Evolutionary conservation across 2,329 filamentous ascomycete species (phyloP).

Genomic region (Xylaria sp.): DNA sequence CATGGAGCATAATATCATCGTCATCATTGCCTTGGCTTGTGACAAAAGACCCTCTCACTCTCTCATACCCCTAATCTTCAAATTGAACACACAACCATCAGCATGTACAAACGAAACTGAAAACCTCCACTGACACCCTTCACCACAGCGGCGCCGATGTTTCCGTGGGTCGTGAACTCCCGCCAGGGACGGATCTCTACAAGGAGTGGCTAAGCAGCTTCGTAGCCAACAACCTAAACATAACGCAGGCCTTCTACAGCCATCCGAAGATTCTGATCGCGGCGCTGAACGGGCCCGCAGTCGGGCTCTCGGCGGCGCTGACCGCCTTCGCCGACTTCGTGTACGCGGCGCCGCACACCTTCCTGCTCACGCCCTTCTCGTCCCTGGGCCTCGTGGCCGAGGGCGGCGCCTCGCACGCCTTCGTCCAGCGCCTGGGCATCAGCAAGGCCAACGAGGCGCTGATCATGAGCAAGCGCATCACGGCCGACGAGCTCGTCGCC

Average conservation of each 20-base stretch:
- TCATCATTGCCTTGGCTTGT: not conserved
- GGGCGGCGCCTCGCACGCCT: slow-evolving; percentile 80
- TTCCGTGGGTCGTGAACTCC: slow-evolving; percentile 24
- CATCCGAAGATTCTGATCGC: slow-evolving; percentile 94
- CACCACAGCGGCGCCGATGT: slow-evolving; percentile 39
- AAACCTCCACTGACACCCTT: slow-evolving; percentile 5
- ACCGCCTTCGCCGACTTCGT: slow-evolving; percentile 90
- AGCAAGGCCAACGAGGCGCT: slow-evolving; percentile 90
- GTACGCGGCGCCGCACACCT: slow-evolving; percentile 83
- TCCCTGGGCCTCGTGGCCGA: slow-evolving; percentile 91
- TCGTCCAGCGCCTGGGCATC: slow-evolving; percentile 83
- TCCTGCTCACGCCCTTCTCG: slow-evolving; percentile 89
- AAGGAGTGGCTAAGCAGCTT: slow-evolving; percentile 74
- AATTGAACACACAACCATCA: not conserved
- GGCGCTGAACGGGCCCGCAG: slow-evolving; percentile 89
- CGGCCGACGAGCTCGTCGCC: slow-evolving; percentile 75
- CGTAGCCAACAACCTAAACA: slow-evolving; percentile 86
- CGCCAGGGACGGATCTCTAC: slow-evolving; percentile 50
- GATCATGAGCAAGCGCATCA: slow-evolving; percentile 85
- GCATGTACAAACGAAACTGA: not conserved
- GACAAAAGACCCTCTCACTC: not conserved
- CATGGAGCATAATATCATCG: not conserved
- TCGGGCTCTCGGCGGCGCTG: slow-evolving; percentile 88
- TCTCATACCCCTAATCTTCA: not conserved
- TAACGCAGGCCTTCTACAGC: slow-evolving; percentile 88